phyloP scores from a whole-genome alignment of 257 asterid species.

The Solanum chilense region DNA sequence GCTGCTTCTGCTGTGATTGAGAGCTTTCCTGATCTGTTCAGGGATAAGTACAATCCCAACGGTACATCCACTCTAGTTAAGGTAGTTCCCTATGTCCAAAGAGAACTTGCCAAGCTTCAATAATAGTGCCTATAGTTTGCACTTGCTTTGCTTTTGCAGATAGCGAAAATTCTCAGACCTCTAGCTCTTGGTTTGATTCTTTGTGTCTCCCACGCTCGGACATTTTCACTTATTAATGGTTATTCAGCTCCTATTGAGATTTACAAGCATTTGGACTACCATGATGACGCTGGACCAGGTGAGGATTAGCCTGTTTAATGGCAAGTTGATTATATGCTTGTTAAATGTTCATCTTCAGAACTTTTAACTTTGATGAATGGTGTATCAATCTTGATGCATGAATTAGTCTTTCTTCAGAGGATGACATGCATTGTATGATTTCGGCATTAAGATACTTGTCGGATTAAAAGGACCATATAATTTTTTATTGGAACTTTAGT shows the following conservation, averaged over 20 bases:
- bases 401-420: background rate
- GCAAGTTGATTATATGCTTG: background rate
- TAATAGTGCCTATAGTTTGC: background rate
- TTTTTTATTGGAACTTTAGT: background rate
- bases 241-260: constrained; percentile 92
- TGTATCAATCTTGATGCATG: background rate
- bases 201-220: constrained; percentile 86
- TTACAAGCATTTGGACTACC: constrained; percentile 96
- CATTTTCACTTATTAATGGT: constrained; percentile 87
- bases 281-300: constrained; percentile 82
- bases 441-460: background rate
- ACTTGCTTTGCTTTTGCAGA: constrained; percentile 41
- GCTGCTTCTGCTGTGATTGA: constrained; percentile 99
- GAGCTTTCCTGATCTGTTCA: constrained; percentile 82
- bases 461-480: background rate
- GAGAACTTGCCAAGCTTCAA: background rate
- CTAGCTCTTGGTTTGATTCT: constrained; percentile 79
- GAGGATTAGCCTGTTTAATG: background rate
- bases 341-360: background rate
- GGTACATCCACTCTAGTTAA: constrained; percentile 37
- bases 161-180: constrained; percentile 65
- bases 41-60: constrained; percentile 57
- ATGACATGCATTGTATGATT: background rate
- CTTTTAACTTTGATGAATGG: background rate
- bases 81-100: constrained; percentile 32